phyloP scores from a whole-genome alignment of 1,139 yeast species.

The Geotrichum klebahnii region DNA sequence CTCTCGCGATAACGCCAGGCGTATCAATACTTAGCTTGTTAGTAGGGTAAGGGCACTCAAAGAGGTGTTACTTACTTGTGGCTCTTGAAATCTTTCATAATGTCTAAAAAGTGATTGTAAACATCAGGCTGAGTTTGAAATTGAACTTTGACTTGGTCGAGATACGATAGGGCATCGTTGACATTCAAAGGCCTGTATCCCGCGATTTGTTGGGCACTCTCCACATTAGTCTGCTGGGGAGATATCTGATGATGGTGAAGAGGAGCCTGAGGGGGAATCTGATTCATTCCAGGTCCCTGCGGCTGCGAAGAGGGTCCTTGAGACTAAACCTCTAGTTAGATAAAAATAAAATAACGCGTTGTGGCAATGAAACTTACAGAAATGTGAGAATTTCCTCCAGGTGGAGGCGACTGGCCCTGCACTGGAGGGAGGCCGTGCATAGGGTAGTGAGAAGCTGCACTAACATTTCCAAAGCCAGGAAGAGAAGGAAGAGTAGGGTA shows the following conservation, averaged over 20 bases:
- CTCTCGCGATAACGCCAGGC: slow-evolving; percentile 96
- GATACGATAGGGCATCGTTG: slow-evolving; percentile 89
- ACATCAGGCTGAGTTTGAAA: slow-evolving; percentile 92
- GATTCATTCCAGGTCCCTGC: slow-evolving; percentile 18
- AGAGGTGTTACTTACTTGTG: slow-evolving; percentile 53
- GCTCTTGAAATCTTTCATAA: slow-evolving; percentile 96
- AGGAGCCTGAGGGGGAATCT: slow-evolving; percentile 15
- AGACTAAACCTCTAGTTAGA: slow-evolving; percentile 7
- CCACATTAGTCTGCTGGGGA: slow-evolving; percentile 10
- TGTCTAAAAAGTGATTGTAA: slow-evolving; percentile 90
- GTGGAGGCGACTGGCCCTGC: slow-evolving; percentile 29
- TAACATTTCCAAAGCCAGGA: slow-evolving; percentile 34
- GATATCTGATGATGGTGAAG: slow-evolving; percentile 19
- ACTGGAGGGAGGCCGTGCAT: slow-evolving; percentile 27
- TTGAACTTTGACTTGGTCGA: slow-evolving; percentile 93
- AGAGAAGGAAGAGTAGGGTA: slow-evolving; percentile 56
- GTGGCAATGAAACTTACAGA: slow-evolving; percentile 8
- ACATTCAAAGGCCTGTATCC: slow-evolving; percentile 84
- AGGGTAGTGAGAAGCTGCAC: slow-evolving; percentile 10
- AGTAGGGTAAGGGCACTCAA: not conserved
- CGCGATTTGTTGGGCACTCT: slow-evolving; percentile 30
- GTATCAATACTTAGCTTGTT: slow-evolving; percentile 66
- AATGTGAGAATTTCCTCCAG: slow-evolving; percentile 16
- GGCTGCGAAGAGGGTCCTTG: slow-evolving; percentile 18
- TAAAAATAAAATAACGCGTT: not conserved